These are phyloP conservation scores for Thozetella sp. DNA, from an alignment of 495 filamentous ascomycete genomes.

Conservation along the genomic window DNA sequence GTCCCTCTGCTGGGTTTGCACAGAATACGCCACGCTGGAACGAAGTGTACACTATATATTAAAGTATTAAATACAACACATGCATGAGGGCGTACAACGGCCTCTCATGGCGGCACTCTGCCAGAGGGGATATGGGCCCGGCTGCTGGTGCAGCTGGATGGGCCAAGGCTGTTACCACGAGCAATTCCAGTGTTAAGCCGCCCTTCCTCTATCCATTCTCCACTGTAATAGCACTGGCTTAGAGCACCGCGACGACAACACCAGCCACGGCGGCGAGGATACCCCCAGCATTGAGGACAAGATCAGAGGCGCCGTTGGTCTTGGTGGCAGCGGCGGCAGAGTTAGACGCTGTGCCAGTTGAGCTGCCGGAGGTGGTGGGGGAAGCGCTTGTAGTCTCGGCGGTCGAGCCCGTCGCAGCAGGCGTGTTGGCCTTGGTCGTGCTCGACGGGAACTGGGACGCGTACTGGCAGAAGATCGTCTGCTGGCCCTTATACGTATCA, in stretches of 20 bases:
- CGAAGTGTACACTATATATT: no score
- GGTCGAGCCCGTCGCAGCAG: conserved; percentile 4
- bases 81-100: no score
- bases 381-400: conserved; percentile 13
- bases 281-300: conserved; percentile 26
- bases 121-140: no score
- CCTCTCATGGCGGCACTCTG: no score
- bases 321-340: conserved; percentile 17
- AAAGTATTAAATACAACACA: no score
- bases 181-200: no score
- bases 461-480: conserved; percentile 40
- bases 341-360: conserved; percentile 13
- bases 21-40: no score
- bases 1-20: no score
- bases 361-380: conserved; percentile 7
- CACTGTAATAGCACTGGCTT: no score
- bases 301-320: conserved; percentile 31
- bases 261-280: conserved; percentile 33
- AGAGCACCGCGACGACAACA: conserved; percentile 31
- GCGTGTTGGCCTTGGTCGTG: conserved; percentile 10
- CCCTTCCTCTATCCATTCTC: no score
- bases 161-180: no score
- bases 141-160: no score
- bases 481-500: conserved; percentile 25
- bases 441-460: conserved; percentile 31